phyloP scores from a whole-genome alignment of 1,284 basidiomycete genomes.

The Ganoderma sinense region DNA sequence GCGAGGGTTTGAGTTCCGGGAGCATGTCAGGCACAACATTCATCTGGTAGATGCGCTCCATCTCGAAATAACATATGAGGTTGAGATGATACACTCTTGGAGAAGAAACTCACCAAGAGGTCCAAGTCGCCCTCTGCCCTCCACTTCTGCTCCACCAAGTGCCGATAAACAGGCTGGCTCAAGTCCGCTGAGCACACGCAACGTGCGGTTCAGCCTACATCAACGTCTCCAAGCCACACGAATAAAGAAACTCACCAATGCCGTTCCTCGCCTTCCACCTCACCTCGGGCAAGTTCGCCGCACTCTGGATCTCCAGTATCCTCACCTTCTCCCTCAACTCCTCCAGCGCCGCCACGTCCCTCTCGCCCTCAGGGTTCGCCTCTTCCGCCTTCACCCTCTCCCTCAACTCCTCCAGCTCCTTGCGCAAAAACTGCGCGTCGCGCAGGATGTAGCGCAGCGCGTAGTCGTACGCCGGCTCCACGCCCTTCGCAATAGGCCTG shows the following conservation, averaged over 20 bases:
- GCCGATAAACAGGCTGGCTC: constrained; percentile 74
- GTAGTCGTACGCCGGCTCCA: constrained; percentile 85
- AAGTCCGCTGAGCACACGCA: constrained; percentile 58
- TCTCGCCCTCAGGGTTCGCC: constrained; percentile 31
- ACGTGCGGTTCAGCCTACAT: not conserved
- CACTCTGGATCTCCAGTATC: constrained; percentile 55
- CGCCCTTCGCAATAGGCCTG: constrained; percentile 69
- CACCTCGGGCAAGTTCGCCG: constrained; percentile 81
- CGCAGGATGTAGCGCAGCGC: constrained; percentile 72
- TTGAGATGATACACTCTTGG: not conserved
- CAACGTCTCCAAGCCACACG: not conserved
- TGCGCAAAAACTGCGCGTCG: constrained; percentile 53
- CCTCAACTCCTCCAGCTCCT: constrained; percentile 53
- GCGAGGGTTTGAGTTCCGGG: constrained; percentile 72
- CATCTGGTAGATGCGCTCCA: constrained; percentile 94
- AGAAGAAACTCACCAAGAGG: constrained; percentile 70
- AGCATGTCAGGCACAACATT: constrained; percentile 89
- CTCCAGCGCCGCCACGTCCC: constrained; percentile 49
- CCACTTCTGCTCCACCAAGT: constrained; percentile 88
- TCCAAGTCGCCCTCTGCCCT: constrained; percentile 85
- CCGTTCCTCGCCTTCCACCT: constrained; percentile 81
- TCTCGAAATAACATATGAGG: constrained; percentile 50
- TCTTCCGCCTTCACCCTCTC: constrained; percentile 38
- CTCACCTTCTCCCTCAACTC: constrained; percentile 44
- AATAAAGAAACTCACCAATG: constrained; percentile 62